These are phyloP conservation scores for Meyerozyma guilliermondii DNA, from an alignment of 1,139 yeast species.

Conservation along the genomic window DNA sequence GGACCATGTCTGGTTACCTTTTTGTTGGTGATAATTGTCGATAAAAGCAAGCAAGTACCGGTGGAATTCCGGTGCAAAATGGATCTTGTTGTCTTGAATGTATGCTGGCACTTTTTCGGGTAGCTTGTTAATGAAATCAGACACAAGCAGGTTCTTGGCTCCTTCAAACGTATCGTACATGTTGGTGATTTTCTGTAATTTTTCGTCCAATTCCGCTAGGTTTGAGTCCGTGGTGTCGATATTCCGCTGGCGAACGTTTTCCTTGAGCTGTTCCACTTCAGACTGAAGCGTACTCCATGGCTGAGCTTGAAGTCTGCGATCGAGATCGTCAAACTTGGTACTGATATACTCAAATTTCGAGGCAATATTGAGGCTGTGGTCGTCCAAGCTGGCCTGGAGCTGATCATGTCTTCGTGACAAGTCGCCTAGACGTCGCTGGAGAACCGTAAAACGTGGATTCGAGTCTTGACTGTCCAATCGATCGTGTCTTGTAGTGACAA, in stretches of 20 bases:
- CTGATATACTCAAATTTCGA: constrained; percentile 15
- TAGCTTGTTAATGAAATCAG: constrained; percentile 17
- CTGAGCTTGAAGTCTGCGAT: constrained; percentile 8
- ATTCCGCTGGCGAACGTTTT: not conserved
- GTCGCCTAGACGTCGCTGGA: constrained; percentile 2
- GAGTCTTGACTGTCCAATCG: not conserved
- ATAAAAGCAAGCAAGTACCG: constrained; percentile 31
- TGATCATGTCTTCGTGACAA: constrained; percentile 14
- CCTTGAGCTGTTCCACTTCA: not conserved
- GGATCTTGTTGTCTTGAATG: constrained; percentile 30
- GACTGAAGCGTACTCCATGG: constrained; percentile 6
- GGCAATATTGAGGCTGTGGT: constrained; percentile 11
- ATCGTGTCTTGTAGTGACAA: not conserved
- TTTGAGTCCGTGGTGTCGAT: not conserved
- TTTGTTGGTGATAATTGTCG: constrained; percentile 20
- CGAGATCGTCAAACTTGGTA: constrained; percentile 13
- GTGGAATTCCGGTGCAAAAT: constrained; percentile 37
- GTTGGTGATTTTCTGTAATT: constrained; percentile 14
- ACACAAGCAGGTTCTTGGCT: constrained; percentile 17
- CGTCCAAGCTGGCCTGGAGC: constrained; percentile 12
- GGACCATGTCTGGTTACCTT: constrained; percentile 2
- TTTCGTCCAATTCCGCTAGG: constrained; percentile 12
- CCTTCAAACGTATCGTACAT: constrained; percentile 16
- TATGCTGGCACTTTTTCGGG: constrained; percentile 32
- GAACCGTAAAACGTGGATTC: not conserved